A percentile compares a stretch with the other conserved stretches of the same genome.
Evolutionary conservation across 176 grass and related monocot species (phyloP).

Genomic region (Avena atlantica): DNA sequence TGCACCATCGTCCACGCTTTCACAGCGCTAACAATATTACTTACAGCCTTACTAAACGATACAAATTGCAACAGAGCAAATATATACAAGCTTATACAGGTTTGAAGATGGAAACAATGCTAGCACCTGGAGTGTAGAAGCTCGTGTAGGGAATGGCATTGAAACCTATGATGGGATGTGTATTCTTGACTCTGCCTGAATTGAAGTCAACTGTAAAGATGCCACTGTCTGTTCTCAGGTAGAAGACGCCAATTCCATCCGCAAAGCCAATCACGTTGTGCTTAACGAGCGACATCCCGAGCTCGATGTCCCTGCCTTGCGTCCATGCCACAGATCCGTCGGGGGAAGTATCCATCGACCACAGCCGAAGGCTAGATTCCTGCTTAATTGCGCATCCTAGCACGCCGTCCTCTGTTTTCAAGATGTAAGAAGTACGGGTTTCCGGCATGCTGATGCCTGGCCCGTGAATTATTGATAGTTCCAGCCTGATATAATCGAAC

Average conservation of each 20-base stretch:
- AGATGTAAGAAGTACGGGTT: not conserved
- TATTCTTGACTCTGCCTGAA: not conserved
- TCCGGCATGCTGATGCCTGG: not conserved
- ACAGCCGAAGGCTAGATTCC: not conserved
- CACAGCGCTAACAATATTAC: not conserved
- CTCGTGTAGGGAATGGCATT: not conserved
- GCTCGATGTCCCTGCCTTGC: not conserved
- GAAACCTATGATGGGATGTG: not conserved
- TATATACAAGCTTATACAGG: not conserved
- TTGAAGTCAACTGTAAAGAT: not conserved
- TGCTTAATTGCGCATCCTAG: not conserved
- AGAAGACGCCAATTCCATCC: not conserved
- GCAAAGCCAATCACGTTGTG: not conserved
- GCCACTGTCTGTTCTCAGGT: not conserved
- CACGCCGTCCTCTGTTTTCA: not conserved
- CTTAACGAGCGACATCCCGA: too few species aligned
- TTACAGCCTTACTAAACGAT: conserved; percentile 12
- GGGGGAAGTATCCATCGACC: not conserved
- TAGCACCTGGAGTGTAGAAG: conserved; percentile 21
- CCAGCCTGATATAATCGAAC: not conserved
- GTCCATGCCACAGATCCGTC: conserved; percentile 2
- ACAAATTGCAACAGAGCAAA: not conserved
- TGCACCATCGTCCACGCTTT: not conserved
- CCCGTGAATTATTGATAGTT: not conserved
- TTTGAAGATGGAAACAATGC: conserved; percentile 12